Evolutionary conservation across 2,329 filamentous ascomycete genomes (phyloP).

Genomic region (Aspergillus carbonarius): DNA sequence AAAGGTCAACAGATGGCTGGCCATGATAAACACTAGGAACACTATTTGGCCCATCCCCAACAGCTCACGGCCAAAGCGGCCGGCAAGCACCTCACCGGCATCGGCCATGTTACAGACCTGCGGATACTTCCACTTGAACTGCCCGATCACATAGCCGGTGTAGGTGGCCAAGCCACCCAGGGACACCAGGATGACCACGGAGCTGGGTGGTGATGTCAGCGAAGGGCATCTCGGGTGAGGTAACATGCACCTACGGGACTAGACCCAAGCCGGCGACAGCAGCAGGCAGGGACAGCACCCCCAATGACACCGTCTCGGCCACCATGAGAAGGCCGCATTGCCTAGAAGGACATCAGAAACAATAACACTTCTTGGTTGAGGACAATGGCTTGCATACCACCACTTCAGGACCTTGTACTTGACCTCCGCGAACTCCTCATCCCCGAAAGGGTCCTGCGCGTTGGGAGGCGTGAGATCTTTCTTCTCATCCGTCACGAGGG

Average conservation of each 20-base stretch:
- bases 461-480: conserved; percentile 21
- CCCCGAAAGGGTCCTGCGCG: conserved; percentile 39
- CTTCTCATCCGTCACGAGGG: conserved; percentile 20
- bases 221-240: not conserved
- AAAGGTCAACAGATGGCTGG: conserved; percentile 70
- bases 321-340: conserved; percentile 54
- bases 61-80: conserved; percentile 61
- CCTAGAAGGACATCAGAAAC: conserved; percentile 36
- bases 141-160: conserved; percentile 60
- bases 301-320: conserved; percentile 59
- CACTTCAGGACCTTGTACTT: conserved; percentile 54
- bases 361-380: not conserved
- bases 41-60: conserved; percentile 62
- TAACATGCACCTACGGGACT: conserved; percentile 43
- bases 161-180: conserved; percentile 60
- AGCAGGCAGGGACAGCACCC: conserved; percentile 56
- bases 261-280: conserved; percentile 55
- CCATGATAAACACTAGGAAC: conserved; percentile 68
- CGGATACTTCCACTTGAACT: conserved; percentile 59
- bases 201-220: conserved; percentile 30
- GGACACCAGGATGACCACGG: conserved; percentile 53
- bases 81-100: conserved; percentile 62
- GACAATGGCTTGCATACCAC: conserved; percentile 30
- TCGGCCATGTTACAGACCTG: conserved; percentile 67
- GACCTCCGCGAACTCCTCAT: conserved; percentile 44